Conservation (phyloP, 2,329 filamentous ascomycete species). For the Epichloe baconii region DNA sequence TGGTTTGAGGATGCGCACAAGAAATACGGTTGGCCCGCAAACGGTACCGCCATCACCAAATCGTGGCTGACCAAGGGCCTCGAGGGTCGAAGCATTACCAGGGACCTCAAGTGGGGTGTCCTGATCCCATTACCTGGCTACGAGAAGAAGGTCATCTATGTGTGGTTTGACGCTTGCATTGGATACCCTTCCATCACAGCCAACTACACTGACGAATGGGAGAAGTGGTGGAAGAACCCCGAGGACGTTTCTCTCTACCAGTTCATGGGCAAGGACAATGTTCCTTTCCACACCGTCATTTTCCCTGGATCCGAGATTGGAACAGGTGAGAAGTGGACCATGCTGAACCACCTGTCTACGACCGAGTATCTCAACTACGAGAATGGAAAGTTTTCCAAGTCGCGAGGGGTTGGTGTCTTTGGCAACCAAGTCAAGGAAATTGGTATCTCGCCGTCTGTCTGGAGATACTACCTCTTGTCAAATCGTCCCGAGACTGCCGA, state of each 20-base stretch:
- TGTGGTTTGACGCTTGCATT: constrained; percentile 87
- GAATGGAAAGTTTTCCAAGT: constrained; percentile 86
- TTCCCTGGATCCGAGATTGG: constrained; percentile 83
- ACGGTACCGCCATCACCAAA: constrained; percentile 63
- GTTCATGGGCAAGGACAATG: constrained; percentile 72
- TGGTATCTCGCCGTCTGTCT: constrained; percentile 74
- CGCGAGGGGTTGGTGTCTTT: constrained; percentile 78
- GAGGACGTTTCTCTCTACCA: constrained; percentile 82
- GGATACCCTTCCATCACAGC: constrained; percentile 93
- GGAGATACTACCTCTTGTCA: constrained; percentile 82
- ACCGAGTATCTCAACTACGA: constrained; percentile 84
- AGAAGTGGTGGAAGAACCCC: constrained; percentile 88
- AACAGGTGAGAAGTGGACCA: constrained; percentile 76
- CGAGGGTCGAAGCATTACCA: constrained; percentile 75
- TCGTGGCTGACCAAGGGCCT: constrained; percentile 76
- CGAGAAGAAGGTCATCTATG: constrained; percentile 66
- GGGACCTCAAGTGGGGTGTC: constrained; percentile 84
- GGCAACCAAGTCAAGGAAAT: constrained; percentile 82
- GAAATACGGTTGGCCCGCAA: constrained; percentile 64
- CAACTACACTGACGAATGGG: constrained; percentile 78
- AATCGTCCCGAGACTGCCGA: constrained; percentile 77
- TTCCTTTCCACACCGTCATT: constrained; percentile 68
- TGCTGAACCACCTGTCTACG: constrained; percentile 75
- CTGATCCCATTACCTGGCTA: constrained; percentile 40
- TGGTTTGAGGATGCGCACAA: constrained; percentile 66